A percentile compares a stretch with the other conserved stretches of the same genome.
These are phyloP conservation scores for Fomitopsis serialis DNA, from an alignment of 768 basidiomycete genomes.

Conservation along the genomic window DNA sequence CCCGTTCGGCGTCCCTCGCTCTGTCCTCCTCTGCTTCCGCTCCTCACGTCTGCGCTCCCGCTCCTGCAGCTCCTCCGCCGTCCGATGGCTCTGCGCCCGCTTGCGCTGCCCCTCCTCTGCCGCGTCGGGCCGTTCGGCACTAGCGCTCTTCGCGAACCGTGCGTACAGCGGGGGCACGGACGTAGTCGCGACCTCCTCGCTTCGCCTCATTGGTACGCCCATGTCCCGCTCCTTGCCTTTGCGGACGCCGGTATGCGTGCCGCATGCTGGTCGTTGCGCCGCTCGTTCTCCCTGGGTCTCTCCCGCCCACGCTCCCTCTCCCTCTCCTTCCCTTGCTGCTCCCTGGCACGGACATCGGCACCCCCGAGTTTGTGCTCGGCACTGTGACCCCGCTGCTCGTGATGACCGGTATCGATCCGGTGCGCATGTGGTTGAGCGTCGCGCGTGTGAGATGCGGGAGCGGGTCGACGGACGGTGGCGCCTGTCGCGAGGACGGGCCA, in stretches of 20 bases:
- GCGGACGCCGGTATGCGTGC: not conserved
- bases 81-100: conserved; percentile 6
- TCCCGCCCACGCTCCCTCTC: not conserved
- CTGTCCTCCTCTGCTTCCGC: not conserved
- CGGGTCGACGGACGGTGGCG: not conserved
- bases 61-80: conserved; percentile 14
- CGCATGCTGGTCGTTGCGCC: conserved; percentile 1
- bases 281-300: not conserved
- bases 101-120: not conserved
- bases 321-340: not conserved
- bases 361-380: not conserved
- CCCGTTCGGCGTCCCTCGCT: not conserved
- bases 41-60: not conserved
- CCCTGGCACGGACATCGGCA: not conserved
- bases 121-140: conserved; percentile 1
- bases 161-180: conserved; percentile 21
- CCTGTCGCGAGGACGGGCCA: not conserved
- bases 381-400: not conserved
- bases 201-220: not conserved
- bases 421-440: not conserved
- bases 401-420: not conserved
- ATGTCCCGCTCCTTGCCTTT: too few relatives aligned
- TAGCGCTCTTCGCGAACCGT: conserved; percentile 16
- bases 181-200: not conserved
- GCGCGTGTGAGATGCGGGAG: not conserved